Evolutionary conservation across 2,329 filamentous ascomycete genomes (phyloP).

Genomic region (Aureobasidium sp.): DNA sequence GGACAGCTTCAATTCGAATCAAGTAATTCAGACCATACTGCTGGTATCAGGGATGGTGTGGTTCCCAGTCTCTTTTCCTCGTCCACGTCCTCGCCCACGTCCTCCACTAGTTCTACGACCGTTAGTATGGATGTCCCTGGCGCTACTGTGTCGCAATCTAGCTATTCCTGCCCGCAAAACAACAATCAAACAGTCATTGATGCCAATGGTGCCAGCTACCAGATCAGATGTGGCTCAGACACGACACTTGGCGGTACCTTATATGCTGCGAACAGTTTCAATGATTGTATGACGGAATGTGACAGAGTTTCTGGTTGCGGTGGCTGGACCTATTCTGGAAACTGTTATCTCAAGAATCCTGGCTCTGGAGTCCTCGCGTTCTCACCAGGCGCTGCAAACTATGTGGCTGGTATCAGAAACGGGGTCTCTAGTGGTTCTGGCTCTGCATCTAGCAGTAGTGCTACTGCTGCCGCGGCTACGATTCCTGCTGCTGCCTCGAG

Average conservation of each 20-base stretch:
- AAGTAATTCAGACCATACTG: neutral
- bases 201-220: conserved; percentile 6
- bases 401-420: neutral
- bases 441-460: neutral
- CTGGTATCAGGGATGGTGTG: neutral
- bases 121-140: neutral
- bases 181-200: neutral
- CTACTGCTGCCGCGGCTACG: neutral
- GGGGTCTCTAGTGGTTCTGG: neutral
- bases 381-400: neutral
- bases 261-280: neutral
- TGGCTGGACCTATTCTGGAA: conserved; percentile 17
- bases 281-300: conserved; percentile 19
- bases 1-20: neutral
- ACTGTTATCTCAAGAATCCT: neutral
- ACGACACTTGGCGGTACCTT: neutral
- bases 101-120: too few species aligned
- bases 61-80: too few species aligned
- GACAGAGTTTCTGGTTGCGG: conserved; percentile 17
- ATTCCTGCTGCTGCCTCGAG: conserved; percentile 8
- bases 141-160: neutral
- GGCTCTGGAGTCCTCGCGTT: neutral
- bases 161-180: conserved; percentile 6
- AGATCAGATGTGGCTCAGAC: neutral
- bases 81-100: too few species aligned